A percentile compares a stretch with the other conserved stretches of the same genome.
Conservation (phyloP, 2,329 filamentous ascomycete genomes). For the Fusarium torreyae region DNA sequence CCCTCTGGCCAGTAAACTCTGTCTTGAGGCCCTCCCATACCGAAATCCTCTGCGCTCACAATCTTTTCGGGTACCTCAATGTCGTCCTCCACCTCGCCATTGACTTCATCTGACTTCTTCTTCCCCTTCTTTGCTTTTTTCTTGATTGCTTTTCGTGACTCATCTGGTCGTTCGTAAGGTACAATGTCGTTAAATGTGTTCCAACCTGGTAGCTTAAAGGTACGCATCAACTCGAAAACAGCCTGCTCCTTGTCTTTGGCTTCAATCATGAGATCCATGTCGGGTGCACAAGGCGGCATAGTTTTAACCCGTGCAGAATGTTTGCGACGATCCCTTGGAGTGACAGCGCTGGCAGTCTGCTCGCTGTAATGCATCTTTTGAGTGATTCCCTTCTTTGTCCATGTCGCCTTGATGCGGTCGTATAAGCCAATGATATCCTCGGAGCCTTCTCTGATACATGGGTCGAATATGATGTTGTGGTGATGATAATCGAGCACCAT, state of each 20-base stretch:
- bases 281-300: conserved; percentile 83
- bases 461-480: conserved; percentile 93
- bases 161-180: conserved; percentile 82
- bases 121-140: conserved; percentile 58
- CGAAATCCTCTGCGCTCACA: conserved; percentile 78
- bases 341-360: conserved; percentile 74
- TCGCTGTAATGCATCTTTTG: conserved; percentile 99
- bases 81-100: conserved; percentile 57
- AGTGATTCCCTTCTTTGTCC: conserved; percentile 85
- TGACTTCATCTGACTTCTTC: conserved; percentile 55
- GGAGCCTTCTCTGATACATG: conserved; percentile 83
- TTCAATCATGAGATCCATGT: conserved; percentile 99
- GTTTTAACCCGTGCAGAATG: conserved; percentile 85
- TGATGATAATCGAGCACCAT: conserved; percentile 95
- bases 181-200: conserved; percentile 82
- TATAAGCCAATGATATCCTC: conserved; percentile 82
- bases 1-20: conserved; percentile 92
- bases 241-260: conserved; percentile 98
- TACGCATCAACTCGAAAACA: conserved; percentile 93
- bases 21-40: conserved; percentile 87
- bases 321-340: conserved; percentile 83
- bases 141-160: conserved; percentile 68
- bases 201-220: conserved; percentile 85
- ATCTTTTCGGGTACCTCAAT: conserved; percentile 57
- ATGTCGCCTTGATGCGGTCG: conserved; percentile 84